Conservation (phyloP, 2,329 filamentous ascomycete species). For the Cladophialophora chaetospira region DNA sequence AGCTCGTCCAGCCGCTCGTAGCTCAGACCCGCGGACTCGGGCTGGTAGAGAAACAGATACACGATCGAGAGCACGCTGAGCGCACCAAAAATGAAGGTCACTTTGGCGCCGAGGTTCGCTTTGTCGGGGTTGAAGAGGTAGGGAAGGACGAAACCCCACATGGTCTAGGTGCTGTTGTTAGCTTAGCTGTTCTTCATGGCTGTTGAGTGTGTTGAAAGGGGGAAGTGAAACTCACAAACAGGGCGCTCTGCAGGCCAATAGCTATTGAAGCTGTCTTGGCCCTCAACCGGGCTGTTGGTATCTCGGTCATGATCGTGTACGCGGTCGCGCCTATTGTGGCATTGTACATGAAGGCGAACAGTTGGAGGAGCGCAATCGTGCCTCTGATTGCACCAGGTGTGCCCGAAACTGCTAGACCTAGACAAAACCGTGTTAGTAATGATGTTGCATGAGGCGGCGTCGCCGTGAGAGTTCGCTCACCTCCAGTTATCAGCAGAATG, state of each 20-base stretch:
- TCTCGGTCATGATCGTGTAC: constrained; percentile 44
- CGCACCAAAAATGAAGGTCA: constrained; percentile 46
- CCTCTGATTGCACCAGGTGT: constrained; percentile 18
- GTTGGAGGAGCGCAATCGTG: constrained; percentile 39
- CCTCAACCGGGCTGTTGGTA: constrained; percentile 42
- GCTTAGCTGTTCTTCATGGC: not conserved
- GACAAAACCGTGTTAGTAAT: not conserved
- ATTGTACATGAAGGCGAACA: constrained; percentile 46
- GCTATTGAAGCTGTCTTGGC: constrained; percentile 41
- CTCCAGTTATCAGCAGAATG: constrained; percentile 46
- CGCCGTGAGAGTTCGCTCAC: too few relatives aligned
- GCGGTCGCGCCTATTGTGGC: constrained; percentile 46
- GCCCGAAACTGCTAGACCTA: constrained; percentile 34
- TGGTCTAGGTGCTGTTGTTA: constrained; percentile 14
- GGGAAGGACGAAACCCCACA: constrained; percentile 44
- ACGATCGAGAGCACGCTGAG: constrained; percentile 33
- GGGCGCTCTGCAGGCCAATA: constrained; percentile 16
- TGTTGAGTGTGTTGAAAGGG: too few relatives aligned
- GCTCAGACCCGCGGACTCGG: constrained; percentile 40
- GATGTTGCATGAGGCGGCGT: not conserved
- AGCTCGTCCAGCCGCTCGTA: constrained; percentile 39
- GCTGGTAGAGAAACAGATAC: constrained; percentile 40
- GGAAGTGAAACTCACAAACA: constrained; percentile 14
- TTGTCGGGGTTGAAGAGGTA: constrained; percentile 40
- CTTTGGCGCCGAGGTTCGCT: constrained; percentile 44